phyloP scores from a whole-genome alignment of 2,329 filamentous ascomycete genomes.

The Stemphylium beticola region DNA sequence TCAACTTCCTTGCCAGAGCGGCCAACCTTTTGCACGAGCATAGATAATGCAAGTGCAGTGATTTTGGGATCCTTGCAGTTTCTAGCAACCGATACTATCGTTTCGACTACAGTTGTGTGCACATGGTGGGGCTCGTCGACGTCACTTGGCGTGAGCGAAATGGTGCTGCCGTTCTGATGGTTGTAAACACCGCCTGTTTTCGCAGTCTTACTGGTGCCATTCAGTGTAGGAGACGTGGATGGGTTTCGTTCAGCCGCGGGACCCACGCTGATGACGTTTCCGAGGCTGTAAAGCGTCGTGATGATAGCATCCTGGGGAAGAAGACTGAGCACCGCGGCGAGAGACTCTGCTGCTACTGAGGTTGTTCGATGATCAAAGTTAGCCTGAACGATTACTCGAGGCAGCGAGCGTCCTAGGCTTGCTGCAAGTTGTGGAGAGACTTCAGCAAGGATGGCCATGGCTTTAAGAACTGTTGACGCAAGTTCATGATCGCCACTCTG shows the following conservation, averaged over 20 bases:
- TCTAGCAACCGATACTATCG: conserved; percentile 87
- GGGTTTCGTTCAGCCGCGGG: conserved; percentile 57
- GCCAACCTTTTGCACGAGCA: conserved; percentile 93
- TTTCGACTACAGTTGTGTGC: conserved; percentile 90
- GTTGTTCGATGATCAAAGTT: conserved; percentile 73
- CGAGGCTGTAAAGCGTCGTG: conserved; percentile 93
- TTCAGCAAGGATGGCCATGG: conserved; percentile 80
- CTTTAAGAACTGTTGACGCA: conserved; percentile 78
- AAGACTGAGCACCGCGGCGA: conserved; percentile 80
- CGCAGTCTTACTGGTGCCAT: conserved; percentile 58
- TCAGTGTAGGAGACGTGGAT: conserved; percentile 55
- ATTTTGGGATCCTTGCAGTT: conserved; percentile 88
- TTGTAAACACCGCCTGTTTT: conserved; percentile 43
- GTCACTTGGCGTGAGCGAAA: conserved; percentile 75
- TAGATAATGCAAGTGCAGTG: conserved; percentile 88
- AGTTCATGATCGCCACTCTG: conserved; percentile 84
- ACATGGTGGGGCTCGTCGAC: conserved; percentile 80
- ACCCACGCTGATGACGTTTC: conserved; percentile 86
- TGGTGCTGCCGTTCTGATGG: conserved; percentile 72
- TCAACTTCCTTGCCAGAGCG: conserved; percentile 83
- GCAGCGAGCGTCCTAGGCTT: conserved; percentile 76
- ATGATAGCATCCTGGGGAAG: conserved; percentile 93
- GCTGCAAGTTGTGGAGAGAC: conserved; percentile 75
- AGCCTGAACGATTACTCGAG: conserved; percentile 87
- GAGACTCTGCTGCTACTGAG: conserved; percentile 78